phyloP scores from a whole-genome alignment of 2,329 filamentous ascomycete species.

The Penicillium decumbens region DNA sequence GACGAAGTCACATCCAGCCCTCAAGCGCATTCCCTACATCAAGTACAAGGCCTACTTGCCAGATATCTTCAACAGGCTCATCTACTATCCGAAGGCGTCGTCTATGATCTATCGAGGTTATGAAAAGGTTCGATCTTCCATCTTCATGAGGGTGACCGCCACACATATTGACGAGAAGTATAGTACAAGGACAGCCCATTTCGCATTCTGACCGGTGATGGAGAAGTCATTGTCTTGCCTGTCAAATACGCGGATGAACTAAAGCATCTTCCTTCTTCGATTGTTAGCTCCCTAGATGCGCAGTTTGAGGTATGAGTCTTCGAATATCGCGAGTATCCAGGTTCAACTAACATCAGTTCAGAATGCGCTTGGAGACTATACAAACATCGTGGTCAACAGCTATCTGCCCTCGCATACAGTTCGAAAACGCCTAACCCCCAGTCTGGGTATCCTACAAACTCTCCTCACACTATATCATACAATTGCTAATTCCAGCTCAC shows the following conservation, averaged over 20 bases:
- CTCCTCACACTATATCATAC: neutral
- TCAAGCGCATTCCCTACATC: constrained; percentile 23
- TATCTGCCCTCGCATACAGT: constrained; percentile 23
- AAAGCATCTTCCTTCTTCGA: constrained; percentile 13
- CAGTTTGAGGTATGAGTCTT: constrained; percentile 22
- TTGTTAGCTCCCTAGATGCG: constrained; percentile 27
- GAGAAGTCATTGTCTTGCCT: constrained; percentile 28
- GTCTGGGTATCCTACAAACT: constrained; percentile 13
- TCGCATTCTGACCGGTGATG: constrained; percentile 28
- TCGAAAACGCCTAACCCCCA: constrained; percentile 23
- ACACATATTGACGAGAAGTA: constrained; percentile 1
- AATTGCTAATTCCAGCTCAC: neutral
- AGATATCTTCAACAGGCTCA: constrained; percentile 23
- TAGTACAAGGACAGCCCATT: constrained; percentile 28
- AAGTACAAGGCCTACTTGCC: constrained; percentile 20
- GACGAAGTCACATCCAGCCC: constrained; percentile 3
- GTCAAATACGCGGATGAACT: constrained; percentile 26
- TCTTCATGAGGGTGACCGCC: too few relatives aligned
- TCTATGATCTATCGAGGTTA: constrained; percentile 27
- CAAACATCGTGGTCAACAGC: constrained; percentile 26
- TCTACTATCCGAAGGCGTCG: constrained; percentile 23
- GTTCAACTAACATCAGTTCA: constrained; percentile 3
- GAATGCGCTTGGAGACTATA: constrained; percentile 29
- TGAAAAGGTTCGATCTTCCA: constrained; percentile 15
- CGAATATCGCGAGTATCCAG: too few relatives aligned